Evolutionary conservation across 352 stramenopile genomes (phyloP).

Genomic region (Pythium brachiatum): DNA sequence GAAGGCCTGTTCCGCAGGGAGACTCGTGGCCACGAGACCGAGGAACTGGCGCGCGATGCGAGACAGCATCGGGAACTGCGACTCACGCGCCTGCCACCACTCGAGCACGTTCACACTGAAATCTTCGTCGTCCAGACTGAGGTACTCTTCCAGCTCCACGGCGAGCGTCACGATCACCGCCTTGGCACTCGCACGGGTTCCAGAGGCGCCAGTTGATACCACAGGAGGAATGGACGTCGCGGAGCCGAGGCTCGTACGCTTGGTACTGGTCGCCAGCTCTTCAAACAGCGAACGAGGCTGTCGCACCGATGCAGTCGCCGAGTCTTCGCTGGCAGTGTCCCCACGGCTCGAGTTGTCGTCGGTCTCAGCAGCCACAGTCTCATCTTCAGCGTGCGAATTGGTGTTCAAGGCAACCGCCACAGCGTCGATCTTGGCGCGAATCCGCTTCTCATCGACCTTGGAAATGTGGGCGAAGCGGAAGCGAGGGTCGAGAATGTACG

Average conservation of each 20-base stretch:
- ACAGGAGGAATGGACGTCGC: background rate
- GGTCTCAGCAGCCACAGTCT: background rate
- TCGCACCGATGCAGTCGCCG: background rate
- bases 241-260: constrained; percentile 11
- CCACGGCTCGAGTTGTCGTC: background rate
- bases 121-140: constrained; percentile 14
- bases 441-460: constrained; percentile 1
- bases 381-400: background rate
- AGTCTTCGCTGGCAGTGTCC: background rate
- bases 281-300: constrained; percentile 21
- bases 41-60: constrained; percentile 14
- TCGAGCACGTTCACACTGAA: constrained; percentile 22
- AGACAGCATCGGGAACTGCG: constrained; percentile 16
- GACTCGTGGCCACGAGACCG: constrained; percentile 8
- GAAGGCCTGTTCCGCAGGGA: constrained; percentile 9
- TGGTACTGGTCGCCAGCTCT: constrained; percentile 18
- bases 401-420: background rate
- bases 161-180: background rate
- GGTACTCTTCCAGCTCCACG: constrained; percentile 15
- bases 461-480: constrained; percentile 14
- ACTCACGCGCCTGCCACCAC: constrained; percentile 18
- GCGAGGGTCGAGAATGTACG: constrained; percentile 20
- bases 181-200: background rate
- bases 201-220: background rate
- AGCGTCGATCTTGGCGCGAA: constrained; percentile 3